These are phyloP conservation scores for Tausonia pullulans DNA, from an alignment of 1,284 basidiomycete genomes.

Conservation along the genomic window DNA sequence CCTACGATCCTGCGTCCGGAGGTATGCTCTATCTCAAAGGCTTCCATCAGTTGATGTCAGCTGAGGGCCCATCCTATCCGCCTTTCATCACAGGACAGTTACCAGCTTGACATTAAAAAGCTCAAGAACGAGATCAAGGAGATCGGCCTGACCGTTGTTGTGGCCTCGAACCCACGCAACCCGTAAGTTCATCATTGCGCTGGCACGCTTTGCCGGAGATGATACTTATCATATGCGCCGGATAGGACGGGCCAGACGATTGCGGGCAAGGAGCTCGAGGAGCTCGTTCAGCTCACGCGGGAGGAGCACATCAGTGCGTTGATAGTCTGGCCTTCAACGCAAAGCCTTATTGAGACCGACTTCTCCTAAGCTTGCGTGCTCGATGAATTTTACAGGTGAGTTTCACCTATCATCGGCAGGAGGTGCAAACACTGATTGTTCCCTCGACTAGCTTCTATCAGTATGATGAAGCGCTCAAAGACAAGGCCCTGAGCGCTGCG, in stretches of 20 bases:
- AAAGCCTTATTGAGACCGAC: no score
- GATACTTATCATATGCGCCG: constrained; percentile 13
- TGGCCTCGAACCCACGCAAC: constrained; percentile 84
- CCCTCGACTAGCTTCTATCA: constrained; percentile 39
- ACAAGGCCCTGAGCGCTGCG: constrained; percentile 70
- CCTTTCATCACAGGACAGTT: constrained; percentile 40
- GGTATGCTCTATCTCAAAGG: constrained; percentile 12
- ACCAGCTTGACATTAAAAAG: constrained; percentile 57
- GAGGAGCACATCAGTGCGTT: constrained; percentile 52
- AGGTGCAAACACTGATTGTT: no score
- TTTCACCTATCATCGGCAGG: neutral
- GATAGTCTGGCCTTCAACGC: no score
- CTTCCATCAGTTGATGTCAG: constrained; percentile 29
- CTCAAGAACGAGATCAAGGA: constrained; percentile 57
- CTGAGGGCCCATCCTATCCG: constrained; percentile 46
- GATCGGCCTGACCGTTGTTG: constrained; percentile 72
- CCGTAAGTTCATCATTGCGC: constrained; percentile 30
- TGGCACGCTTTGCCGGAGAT: constrained; percentile 7
- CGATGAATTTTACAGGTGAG: constrained; percentile 55
- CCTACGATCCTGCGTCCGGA: constrained; percentile 47
- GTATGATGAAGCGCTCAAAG: constrained; percentile 65
- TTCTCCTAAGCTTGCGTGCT: constrained; percentile 45
- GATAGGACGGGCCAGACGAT: constrained; percentile 65
- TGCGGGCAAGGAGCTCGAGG: constrained; percentile 62
- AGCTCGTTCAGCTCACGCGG: constrained; percentile 59